phyloP scores from a whole-genome alignment of 2,329 filamentous ascomycete genomes.

The Penicillium crustosum region DNA sequence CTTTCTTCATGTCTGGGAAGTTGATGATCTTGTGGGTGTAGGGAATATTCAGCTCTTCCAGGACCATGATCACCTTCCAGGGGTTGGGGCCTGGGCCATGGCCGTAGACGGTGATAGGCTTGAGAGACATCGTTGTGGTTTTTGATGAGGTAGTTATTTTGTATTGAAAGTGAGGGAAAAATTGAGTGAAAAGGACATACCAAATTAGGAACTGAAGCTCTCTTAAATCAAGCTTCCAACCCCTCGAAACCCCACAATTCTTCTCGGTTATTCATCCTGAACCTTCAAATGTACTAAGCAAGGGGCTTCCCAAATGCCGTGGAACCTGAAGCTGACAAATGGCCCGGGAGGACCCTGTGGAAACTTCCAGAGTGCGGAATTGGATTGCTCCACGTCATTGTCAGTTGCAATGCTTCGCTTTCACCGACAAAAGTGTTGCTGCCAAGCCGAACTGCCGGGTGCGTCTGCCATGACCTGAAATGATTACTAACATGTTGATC shows the following conservation, averaged over 20 bases:
- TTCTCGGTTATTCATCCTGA: neutral
- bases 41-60: conserved; percentile 36
- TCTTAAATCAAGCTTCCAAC: neutral
- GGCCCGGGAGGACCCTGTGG: neutral
- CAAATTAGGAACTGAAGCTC: neutral
- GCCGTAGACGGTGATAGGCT: conserved; percentile 24
- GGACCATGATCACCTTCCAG: conserved; percentile 34
- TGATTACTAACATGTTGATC: neutral
- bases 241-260: neutral
- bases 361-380: neutral
- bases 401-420: neutral
- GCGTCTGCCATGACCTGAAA: neutral
- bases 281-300: neutral
- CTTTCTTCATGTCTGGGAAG: conserved; percentile 33
- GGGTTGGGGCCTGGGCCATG: conserved; percentile 31
- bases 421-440: neutral
- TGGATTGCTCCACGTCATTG: neutral
- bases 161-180: neutral
- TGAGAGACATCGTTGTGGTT: conserved; percentile 20
- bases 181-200: neutral
- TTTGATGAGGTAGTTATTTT: neutral
- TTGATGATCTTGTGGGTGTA: conserved; percentile 25
- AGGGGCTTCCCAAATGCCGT: neutral
- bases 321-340: neutral
- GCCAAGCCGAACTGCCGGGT: neutral